A percentile compares a stretch with the other conserved stretches of the same genome.
Conservation (phyloP, 345 rosid species). For the Excoecaria agallocha region DNA sequence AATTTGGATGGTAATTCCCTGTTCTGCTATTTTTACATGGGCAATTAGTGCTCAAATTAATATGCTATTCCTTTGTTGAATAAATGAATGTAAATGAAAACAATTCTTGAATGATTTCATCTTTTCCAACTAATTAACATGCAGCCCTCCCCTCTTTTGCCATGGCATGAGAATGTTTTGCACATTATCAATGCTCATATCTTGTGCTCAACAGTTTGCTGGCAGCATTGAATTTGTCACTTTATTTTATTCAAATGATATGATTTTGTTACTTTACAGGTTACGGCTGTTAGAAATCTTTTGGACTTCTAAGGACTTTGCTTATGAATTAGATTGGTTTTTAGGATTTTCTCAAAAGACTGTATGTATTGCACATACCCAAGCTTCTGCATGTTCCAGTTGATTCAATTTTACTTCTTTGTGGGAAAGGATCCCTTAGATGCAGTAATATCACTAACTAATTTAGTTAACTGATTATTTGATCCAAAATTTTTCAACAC, state of each 20-base stretch:
- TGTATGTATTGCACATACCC: not conserved
- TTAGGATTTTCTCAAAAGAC: not conserved
- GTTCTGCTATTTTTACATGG: not conserved
- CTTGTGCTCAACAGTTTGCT: not conserved
- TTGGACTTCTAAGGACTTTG: not conserved
- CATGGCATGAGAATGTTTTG: not conserved
- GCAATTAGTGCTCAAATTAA: not conserved
- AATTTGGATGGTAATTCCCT: not conserved
- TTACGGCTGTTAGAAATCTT: not conserved
- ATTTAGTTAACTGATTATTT: not conserved
- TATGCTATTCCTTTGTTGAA: not conserved
- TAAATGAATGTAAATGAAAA: constrained; percentile 1
- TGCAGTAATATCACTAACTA: not conserved
- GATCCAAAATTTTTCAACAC: constrained; percentile 1
- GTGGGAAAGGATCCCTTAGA: not conserved
- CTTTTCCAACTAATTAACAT: not conserved
- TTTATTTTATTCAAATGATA: not conserved
- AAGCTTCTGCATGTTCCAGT: not conserved
- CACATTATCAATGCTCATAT: not conserved
- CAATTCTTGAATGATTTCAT: not conserved
- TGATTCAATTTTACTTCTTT: not conserved
- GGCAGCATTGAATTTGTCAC: not conserved
- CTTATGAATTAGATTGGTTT: not conserved
- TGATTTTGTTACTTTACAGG: not conserved
- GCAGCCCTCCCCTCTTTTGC: not conserved